Conservation (phyloP, 495 filamentous ascomycete species). For the Penicillium steckii region DNA sequence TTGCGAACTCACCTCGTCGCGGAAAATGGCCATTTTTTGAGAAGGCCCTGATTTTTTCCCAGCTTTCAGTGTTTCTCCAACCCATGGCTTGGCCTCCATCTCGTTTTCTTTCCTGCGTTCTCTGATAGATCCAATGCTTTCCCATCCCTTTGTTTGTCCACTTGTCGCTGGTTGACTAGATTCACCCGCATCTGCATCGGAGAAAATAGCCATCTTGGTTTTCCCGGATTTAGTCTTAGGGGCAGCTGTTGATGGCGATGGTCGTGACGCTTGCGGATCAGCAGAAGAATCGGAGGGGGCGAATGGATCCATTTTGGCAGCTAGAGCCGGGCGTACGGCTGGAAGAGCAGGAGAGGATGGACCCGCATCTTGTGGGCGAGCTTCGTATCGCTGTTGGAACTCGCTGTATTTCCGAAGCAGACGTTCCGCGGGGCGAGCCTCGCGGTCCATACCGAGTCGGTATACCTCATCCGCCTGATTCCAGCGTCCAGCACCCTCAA, state of each 20-base stretch:
- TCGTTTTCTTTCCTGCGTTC: constrained; percentile 94
- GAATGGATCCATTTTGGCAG: constrained; percentile 83
- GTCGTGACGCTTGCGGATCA: constrained; percentile 66
- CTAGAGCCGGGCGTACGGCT: constrained; percentile 77
- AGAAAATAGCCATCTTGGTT: constrained; percentile 90
- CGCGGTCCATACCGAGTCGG: constrained; percentile 78
- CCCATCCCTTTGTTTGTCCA: constrained; percentile 72
- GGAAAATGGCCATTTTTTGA: constrained; percentile 88
- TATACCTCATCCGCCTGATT: constrained; percentile 93
- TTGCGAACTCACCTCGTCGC: constrained; percentile 81
- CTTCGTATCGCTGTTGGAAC: constrained; percentile 75
- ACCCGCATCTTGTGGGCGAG: constrained; percentile 57
- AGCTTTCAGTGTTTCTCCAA: constrained; percentile 83
- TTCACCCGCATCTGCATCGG: constrained; percentile 57
- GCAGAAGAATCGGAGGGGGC: constrained; percentile 39
- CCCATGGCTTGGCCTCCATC: constrained; percentile 86
- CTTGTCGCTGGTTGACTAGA: constrained; percentile 44
- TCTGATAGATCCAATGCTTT: constrained; percentile 79
- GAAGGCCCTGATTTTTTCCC: constrained; percentile 72
- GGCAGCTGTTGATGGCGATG: constrained; percentile 40
- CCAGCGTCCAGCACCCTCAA: constrained; percentile 85
- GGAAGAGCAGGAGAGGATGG: constrained; percentile 86
- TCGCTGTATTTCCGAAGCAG: constrained; percentile 85
- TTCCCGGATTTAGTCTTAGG: constrained; percentile 61
- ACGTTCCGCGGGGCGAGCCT: constrained; percentile 79